Base-by-base conservation (phyloP, 2,329 filamentous ascomycete genomes). In the Beauveria sp. region DNA sequence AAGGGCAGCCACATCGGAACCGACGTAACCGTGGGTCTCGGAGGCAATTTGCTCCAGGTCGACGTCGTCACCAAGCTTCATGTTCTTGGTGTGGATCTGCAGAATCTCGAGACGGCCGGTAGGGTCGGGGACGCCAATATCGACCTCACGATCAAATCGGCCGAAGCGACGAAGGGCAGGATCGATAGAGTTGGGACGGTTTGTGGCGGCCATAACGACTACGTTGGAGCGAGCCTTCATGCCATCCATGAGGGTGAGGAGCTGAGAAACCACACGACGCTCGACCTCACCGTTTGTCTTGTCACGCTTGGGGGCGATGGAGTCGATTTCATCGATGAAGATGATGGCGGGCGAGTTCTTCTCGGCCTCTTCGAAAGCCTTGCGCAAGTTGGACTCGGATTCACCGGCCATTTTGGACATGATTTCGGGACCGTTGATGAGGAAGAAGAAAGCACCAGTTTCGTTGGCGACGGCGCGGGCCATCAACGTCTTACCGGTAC, bases 321-420 rank as follows among this genome's bases (percentile, higher is more conserved):
- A 97, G 72, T 99, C 94, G 76, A 99, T 97, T 75, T 99, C 94
- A 72, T 99, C 94, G 67, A 99, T 97, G 82, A 97, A 99, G 79
- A 99, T 97, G 75, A 99, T 97, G 62, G 94, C 92, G 16, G 94
- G 94, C 0, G 93, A 96, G 81, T 97, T 97, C 87, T 97, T 97
- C 82, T 97, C 93, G 48, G 94, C 94, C 80, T 97, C 94, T 76
- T 97, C 94, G 70, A 99, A 99, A n/a, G 94, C 94, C 80, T 97
- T 97, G 70, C 94, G 89, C 67, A 99, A 79, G 76, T 97, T 97
- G 63, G 93, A 97, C 77, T 97, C 94, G 63, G 94, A 97, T 78
- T 99, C 94, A 85, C 94, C 94, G 63, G 94, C 94, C 94, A 97
- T 97, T 86, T 97, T 97, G 63, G 93, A 97, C 94, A 99, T 97